Conservation (phyloP, 2,329 filamentous ascomycete species). For the Aspergillus sergii region DNA sequence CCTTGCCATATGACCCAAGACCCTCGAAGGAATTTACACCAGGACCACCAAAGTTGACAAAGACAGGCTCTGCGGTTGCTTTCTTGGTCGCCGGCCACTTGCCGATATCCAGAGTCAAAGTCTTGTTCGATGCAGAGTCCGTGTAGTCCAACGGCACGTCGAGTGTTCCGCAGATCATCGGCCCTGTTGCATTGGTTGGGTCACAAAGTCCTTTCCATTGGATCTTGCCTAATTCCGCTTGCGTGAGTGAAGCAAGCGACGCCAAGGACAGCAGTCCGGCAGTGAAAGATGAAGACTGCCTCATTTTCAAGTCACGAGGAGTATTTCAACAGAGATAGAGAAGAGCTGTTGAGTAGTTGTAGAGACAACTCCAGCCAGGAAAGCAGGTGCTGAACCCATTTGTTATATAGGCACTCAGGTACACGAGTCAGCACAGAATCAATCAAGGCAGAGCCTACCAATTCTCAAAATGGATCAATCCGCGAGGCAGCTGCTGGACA, state of each 20-base stretch:
- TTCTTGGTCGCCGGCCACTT: conserved; percentile 13
- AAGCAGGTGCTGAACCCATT: background rate
- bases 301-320: background rate
- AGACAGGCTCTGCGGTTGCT: conserved; percentile 8
- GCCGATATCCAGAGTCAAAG: conserved; percentile 8
- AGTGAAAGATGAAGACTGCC: background rate
- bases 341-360: background rate
- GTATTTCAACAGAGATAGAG: background rate
- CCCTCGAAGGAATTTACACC: conserved; percentile 1
- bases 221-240: conserved; percentile 7
- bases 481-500: background rate
- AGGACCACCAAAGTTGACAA: conserved; percentile 14
- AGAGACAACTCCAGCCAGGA: background rate
- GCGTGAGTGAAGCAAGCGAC: background rate
- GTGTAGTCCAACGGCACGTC: conserved; percentile 17
- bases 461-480: background rate
- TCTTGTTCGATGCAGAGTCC: conserved; percentile 6
- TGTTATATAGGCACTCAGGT: background rate
- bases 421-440: background rate
- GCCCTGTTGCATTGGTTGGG: background rate
- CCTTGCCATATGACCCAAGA: background rate
- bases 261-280: background rate
- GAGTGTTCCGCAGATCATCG: conserved; percentile 10
- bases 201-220: conserved; percentile 3
- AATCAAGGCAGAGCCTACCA: background rate